A percentile compares a stretch with the other conserved stretches of the same genome.
Evolutionary conservation across 1,284 basidiomycete species (phyloP).

Genomic region (Sphagnurus paluster): DNA sequence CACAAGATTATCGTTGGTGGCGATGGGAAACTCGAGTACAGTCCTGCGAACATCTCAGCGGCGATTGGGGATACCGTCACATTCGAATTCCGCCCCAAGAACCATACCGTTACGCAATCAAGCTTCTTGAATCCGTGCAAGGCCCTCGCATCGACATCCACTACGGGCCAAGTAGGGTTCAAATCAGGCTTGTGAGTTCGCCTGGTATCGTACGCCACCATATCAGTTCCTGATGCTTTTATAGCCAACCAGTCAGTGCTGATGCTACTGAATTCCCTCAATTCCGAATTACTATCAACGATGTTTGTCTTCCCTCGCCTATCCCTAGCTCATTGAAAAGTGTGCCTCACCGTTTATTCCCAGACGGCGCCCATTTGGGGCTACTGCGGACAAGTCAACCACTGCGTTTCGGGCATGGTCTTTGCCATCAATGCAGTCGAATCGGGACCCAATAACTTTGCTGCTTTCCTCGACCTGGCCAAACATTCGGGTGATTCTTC

Average conservation of each 20-base stretch:
- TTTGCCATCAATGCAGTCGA: conserved; percentile 50
- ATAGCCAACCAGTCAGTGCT: conserved; percentile 51
- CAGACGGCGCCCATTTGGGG: conserved; percentile 51
- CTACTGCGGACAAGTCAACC: conserved; percentile 44
- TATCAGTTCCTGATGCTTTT: conserved; percentile 10
- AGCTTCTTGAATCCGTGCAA: conserved; percentile 56
- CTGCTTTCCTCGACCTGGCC: conserved; percentile 31
- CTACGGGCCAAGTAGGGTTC: conserved; percentile 43
- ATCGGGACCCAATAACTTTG: conserved; percentile 44
- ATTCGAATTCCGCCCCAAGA: conserved; percentile 40
- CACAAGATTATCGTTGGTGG: conserved; percentile 44
- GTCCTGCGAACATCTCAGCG: conserved; percentile 46
- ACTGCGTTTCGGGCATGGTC: conserved; percentile 49
- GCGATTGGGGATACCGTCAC: conserved; percentile 44
- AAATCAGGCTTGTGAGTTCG: conserved; percentile 49
- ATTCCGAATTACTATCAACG: conserved; percentile 54
- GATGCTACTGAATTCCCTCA: conserved; percentile 47
- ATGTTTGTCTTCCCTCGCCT: conserved; percentile 33
- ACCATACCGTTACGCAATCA: conserved; percentile 66
- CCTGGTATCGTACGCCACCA: background rate
- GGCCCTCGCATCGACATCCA: conserved; percentile 31
- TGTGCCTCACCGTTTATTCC: background rate
- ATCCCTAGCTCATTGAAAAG: background rate
- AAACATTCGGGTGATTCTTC: background rate
- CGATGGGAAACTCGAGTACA: conserved; percentile 34